Evolutionary conservation across 306 rosid genomes (phyloP), one percentile per base, ranked within the genome.

Genomic region (Dryas drummondii): DNA sequence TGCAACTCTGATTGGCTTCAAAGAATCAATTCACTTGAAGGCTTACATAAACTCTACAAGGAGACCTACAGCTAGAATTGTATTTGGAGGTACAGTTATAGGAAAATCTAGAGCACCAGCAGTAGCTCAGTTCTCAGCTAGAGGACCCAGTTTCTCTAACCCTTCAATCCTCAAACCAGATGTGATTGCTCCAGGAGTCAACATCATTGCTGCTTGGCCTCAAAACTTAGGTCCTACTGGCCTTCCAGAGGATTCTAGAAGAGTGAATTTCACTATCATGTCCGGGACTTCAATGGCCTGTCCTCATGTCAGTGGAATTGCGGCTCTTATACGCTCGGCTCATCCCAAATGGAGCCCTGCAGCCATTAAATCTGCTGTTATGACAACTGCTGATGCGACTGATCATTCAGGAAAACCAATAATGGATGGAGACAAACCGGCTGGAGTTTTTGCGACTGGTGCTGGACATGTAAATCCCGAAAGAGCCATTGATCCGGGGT

Each of bases 141-240:
- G 98, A 85, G 99, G 99, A 52, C 99, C 98, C 22, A 92, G 98
- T 76, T 90, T 62, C 22, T 70, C 87, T 0, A 88, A 89, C 86
- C 98, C 97, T 85, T 85, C 97, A 76, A 96, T 90, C 78, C 96
- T 96, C 60, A 96, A 96, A 71, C 99, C 98, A 17, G 99, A 96
- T 71, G 85, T 92, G 46, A 82, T 96, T 80, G 98, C 99, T 52
- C 99, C 97, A 10, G 97, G 99, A 0, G 99, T 94, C 66, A 94
- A 94, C 83, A 92, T 92, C 73, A 84, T 96, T 82, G 98, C 98
- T 22, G 98, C 99, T 75, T 96, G 99, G 99, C 99, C 98, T 71
- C 99, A 92, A 77, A 92, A 92, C 78, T 76, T 96, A 10, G 99
- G 98, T 61, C 98, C 99, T 6, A 82, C 91, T 4, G 89, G 84